phyloP scores from a whole-genome alignment of 768 basidiomycete species.

The Boletus reticulatus region DNA sequence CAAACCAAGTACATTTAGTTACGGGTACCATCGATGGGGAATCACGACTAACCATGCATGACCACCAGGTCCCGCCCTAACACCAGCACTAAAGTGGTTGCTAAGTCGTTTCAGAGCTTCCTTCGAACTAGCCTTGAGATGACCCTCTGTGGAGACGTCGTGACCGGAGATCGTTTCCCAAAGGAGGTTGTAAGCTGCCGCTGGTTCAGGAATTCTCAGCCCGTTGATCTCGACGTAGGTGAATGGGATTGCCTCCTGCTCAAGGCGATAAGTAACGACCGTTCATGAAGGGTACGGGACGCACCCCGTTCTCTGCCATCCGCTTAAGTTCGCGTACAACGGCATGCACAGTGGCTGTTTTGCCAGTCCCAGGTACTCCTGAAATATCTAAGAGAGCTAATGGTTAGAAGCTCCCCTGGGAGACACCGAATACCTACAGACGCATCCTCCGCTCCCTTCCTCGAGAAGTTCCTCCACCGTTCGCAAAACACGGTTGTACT shows the following conservation, averaged over 20 bases:
- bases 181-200: constrained; percentile 87
- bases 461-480: constrained; percentile 84
- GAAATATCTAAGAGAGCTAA: constrained; percentile 70
- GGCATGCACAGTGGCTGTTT: constrained; percentile 96
- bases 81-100: constrained; percentile 68
- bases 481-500: constrained; percentile 72
- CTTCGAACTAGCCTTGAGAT: constrained; percentile 68
- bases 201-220: constrained; percentile 86
- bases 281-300: constrained; percentile 20
- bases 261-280: background rate
- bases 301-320: constrained; percentile 78
- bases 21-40: background rate
- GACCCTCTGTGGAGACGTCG: constrained; percentile 58
- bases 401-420: background rate
- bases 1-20: constrained; percentile 3
- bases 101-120: constrained; percentile 80
- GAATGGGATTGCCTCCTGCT: constrained; percentile 89
- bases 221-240: constrained; percentile 98
- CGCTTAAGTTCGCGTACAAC: constrained; percentile 87
- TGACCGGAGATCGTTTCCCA: constrained; percentile 93
- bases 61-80: constrained; percentile 67
- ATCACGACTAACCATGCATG: constrained; percentile 75
- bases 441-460: constrained; percentile 91
- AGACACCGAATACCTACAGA: constrained; percentile 58
- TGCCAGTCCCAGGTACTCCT: constrained; percentile 98